Evolutionary conservation across 805 yeast species (phyloP), one percentile per base, ranked within the genome.

Genomic region (Yarrowia sp.): DNA sequence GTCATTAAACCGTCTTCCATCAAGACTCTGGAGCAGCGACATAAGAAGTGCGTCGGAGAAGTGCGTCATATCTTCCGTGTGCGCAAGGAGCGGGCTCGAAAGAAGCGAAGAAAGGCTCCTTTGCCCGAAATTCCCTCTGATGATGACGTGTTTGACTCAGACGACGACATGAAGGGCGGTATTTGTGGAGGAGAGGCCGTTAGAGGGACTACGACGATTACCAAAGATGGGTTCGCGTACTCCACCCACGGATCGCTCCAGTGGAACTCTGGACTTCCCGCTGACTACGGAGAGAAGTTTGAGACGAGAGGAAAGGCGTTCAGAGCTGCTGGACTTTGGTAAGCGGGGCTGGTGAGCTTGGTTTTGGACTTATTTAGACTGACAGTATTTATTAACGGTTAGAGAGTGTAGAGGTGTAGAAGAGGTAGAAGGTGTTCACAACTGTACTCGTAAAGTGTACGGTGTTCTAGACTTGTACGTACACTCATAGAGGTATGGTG

Each of bases 151-250:
- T 63, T 48, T 22, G 67, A 63, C n/a, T 63, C 67, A 1, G 67
- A 63, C 32, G 67, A 63, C 40, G 67, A 48, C 12, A 63, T 49
- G 56, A 63, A 49, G 26, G 67, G 67, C 8, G 67, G 67, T 1
- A 49, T 63, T 5, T 63, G 55, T 11, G 67, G 67, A 1, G 67
- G 67, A 3, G 67, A 63, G 35, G 65, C 65, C 8, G 67, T 63
- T 10, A 36, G 67, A 0, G 67, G 67, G 9, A 63, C 45, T 3
- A 48, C 56, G 22, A 48, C 67, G 7, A 41, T 63, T 16, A 63
- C 67, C 43, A 63, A 63, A 40, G 67, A 63, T 16, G 55, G 67
- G 10, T 63, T 63, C 38, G 56, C 67, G 22, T 63, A 63, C 40
- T 59, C 52, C 3, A 48, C 55, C 1, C 67, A 63, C 15, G 67